Percentiles rank a stretch among this genome's conserved stretches.
Evolutionary conservation across 495 filamentous ascomycete species (phyloP).

Genomic region (Penicillium macrosclerotiorum): DNA sequence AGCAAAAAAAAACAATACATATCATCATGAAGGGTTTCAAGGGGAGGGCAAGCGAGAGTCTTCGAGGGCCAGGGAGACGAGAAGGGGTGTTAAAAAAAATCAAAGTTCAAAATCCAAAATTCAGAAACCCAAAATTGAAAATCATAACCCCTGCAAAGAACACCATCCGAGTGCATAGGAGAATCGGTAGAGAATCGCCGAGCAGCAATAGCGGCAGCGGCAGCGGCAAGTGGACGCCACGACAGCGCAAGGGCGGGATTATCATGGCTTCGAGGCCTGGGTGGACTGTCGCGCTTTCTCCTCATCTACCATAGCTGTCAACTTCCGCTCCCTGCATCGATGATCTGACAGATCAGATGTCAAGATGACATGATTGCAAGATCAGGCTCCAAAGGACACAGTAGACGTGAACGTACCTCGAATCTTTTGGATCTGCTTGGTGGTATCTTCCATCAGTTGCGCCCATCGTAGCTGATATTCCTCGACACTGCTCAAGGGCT

Average conservation of each 20-base stretch:
- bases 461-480: constrained; percentile 24
- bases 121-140: neutral
- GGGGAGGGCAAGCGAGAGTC: too few species aligned
- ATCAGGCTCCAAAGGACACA: too few species aligned
- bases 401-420: constrained; percentile 25
- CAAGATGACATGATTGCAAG: neutral
- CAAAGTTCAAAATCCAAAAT: neutral
- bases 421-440: constrained; percentile 24
- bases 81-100: neutral
- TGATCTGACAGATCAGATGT: constrained; percentile 13
- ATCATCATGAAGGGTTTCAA: too few species aligned
- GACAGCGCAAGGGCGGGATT: neutral
- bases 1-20: too few species aligned
- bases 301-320: constrained; percentile 20
- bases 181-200: constrained; percentile 1
- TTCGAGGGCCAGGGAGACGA: too few species aligned
- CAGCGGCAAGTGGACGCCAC: neutral
- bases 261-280: constrained; percentile 8
- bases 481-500: constrained; percentile 14
- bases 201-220: neutral
- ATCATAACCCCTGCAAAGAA: neutral
- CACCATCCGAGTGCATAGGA: constrained; percentile 7
- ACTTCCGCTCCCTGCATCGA: constrained; percentile 13
- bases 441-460: constrained; percentile 24
- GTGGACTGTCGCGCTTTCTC: constrained; percentile 15